These are phyloP conservation scores for Blastobotrys persicus DNA, from an alignment of 1,139 yeast species.

Conservation along the genomic window DNA sequence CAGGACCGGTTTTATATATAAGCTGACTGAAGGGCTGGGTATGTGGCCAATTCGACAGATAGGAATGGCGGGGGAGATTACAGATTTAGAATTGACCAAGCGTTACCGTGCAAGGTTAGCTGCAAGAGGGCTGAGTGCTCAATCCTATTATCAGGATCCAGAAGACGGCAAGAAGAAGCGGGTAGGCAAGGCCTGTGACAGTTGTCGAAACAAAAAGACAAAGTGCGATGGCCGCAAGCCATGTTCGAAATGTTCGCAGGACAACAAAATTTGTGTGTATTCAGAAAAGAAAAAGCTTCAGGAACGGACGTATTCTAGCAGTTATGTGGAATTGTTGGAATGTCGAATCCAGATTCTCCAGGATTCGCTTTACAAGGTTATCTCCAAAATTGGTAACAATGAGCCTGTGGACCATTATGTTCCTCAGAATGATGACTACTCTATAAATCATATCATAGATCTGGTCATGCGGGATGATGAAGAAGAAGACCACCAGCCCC, in stretches of 20 bases:
- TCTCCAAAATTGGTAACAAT: constrained; percentile 39
- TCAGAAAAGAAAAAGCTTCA: constrained; percentile 62
- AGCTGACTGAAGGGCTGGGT: too few species aligned
- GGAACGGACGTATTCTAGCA: constrained; percentile 61
- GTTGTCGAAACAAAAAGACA: constrained; percentile 56
- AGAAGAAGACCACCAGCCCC: neutral
- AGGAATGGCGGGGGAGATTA: neutral
- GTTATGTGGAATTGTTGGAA: constrained; percentile 69
- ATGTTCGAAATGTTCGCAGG: constrained; percentile 64
- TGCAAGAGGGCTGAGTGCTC: neutral
- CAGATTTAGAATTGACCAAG: constrained; percentile 2
- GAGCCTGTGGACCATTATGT: constrained; percentile 29
- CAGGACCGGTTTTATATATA: neutral
- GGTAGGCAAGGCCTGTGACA: constrained; percentile 80
- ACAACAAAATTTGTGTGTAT: constrained; percentile 73
- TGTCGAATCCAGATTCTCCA: constrained; percentile 62
- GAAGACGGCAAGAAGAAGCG: constrained; percentile 49
- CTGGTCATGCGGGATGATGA: constrained; percentile 23
- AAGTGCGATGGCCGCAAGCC: constrained; percentile 80
- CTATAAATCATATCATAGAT: constrained; percentile 29
- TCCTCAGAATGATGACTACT: constrained; percentile 23
- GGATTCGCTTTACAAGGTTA: constrained; percentile 48
- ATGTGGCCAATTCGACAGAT: too few species aligned
- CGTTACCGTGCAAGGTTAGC: neutral
- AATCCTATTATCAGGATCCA: neutral